Percentiles rank a stretch among this genome's conserved stretches.
Conservation (phyloP, 352 stramenopile species). For the Pythium dissimile region DNA sequence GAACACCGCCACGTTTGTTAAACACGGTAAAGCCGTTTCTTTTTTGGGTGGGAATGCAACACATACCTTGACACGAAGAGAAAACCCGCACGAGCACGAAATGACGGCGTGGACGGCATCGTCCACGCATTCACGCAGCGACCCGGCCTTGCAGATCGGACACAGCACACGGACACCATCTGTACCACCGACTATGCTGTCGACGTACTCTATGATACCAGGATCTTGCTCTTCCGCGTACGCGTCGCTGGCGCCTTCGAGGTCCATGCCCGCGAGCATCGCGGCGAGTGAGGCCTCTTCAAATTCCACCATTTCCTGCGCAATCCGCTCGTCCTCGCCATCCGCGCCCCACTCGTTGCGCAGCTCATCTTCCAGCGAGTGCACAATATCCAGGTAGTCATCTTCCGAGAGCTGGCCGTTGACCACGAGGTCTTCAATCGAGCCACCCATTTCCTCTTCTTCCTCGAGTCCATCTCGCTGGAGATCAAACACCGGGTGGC, state of each 20-base stretch:
- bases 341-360: conserved; percentile 42
- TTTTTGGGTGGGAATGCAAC: not conserved
- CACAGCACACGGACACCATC: conserved; percentile 42
- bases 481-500: conserved; percentile 36
- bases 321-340: conserved; percentile 36
- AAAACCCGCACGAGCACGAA: conserved; percentile 52
- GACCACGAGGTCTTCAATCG: conserved; percentile 64
- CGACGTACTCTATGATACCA: no score
- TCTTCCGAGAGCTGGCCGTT: conserved; percentile 52
- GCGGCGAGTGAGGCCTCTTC: conserved; percentile 68
- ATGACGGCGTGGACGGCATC: conserved; percentile 21
- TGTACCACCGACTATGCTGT: no score
- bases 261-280: conserved; percentile 60
- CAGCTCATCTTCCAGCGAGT: conserved; percentile 68
- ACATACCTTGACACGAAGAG: conserved; percentile 35
- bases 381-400: conserved; percentile 76
- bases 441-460: conserved; percentile 8
- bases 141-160: conserved; percentile 45
- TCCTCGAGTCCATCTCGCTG: conserved; percentile 6
- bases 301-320: conserved; percentile 59
- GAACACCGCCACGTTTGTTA: no score
- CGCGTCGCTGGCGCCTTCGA: conserved; percentile 24
- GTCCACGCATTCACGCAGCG: conserved; percentile 27
- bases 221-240: conserved; percentile 8
- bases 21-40: not conserved